Percentiles rank a stretch among this genome's conserved stretches.
Evolutionary conservation across 2,329 filamentous ascomycete genomes (phyloP).

Genomic region (Talaromyces sp.): DNA sequence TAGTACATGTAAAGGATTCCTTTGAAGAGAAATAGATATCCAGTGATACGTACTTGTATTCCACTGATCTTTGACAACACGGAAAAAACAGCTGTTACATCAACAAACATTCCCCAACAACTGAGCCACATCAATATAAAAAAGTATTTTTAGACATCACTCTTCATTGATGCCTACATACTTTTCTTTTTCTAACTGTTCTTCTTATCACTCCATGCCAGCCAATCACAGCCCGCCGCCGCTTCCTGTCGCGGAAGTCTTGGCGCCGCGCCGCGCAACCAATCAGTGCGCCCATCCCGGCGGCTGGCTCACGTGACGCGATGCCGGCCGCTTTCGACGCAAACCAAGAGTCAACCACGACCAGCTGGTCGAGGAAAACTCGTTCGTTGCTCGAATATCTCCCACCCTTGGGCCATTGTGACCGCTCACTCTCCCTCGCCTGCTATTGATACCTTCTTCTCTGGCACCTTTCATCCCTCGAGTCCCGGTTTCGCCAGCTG

Average conservation of each 20-base stretch:
- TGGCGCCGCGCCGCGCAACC: slow-evolving; percentile 17
- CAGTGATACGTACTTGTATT: too few relatives aligned
- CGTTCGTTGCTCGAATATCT: not conserved
- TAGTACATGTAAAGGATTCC: not conserved
- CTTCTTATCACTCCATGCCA: not conserved
- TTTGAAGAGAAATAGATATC: not conserved
- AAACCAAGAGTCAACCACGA: slow-evolving; percentile 25
- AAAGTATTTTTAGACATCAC: not conserved
- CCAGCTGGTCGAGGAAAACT: slow-evolving; percentile 15
- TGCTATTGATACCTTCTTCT: not conserved
- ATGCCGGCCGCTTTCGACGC: slow-evolving; percentile 34
- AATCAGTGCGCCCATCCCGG: slow-evolving; percentile 19
- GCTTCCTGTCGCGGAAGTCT: slow-evolving; percentile 10
- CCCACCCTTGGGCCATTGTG: not conserved
- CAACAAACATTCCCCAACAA: not conserved
- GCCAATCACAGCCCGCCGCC: not conserved
- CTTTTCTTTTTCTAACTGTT: too few relatives aligned
- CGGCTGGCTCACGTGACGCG: slow-evolving; percentile 24
- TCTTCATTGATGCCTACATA: too few relatives aligned
- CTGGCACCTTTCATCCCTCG: not conserved
- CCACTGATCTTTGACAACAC: too few relatives aligned
- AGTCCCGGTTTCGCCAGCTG: not conserved
- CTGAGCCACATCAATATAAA: not conserved
- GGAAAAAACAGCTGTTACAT: not conserved
- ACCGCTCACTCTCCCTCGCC: not conserved